These are phyloP conservation scores for Metschnikowia matae DNA, from an alignment of 805 yeast genomes.

Conservation along the genomic window DNA sequence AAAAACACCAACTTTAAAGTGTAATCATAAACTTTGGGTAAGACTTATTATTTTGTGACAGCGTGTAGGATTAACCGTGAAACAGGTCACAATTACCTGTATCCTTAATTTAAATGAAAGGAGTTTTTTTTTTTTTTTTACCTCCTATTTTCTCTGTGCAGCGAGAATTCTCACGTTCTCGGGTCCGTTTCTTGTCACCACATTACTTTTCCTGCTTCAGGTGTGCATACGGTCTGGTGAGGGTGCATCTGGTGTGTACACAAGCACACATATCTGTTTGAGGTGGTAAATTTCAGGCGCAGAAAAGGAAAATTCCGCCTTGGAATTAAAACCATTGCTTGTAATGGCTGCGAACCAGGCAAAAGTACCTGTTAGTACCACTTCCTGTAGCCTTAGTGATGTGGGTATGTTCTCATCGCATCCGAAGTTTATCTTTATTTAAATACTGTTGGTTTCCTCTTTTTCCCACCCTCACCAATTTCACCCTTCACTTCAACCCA, in stretches of 20 bases:
- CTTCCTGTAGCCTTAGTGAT: slow-evolving; percentile 8
- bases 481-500: not conserved
- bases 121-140: not conserved
- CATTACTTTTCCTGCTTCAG: not conserved
- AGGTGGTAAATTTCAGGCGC: slow-evolving; percentile 6
- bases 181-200: slow-evolving; percentile 1
- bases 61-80: not conserved
- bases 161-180: not conserved
- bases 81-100: not conserved
- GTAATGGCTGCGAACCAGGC: slow-evolving; percentile 14
- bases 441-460: slow-evolving; percentile 10
- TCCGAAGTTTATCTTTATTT: slow-evolving; percentile 1
- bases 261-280: slow-evolving; percentile 1
- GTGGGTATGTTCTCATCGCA: slow-evolving; percentile 1
- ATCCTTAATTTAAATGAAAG: not conserved
- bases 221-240: not conserved
- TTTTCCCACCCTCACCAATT: not conserved
- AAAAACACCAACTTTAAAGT: not conserved
- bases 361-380: slow-evolving; percentile 5
- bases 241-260: not conserved
- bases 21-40: not conserved
- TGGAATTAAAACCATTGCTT: slow-evolving; percentile 5
- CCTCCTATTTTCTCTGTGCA: slow-evolving; percentile 1
- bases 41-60: not conserved
- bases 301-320: slow-evolving; percentile 3